Percentiles rank a stretch among this genome's conserved stretches.
Evolutionary conservation across 495 filamentous ascomycete species (phyloP).

Genomic region (Umbilicaria muhlenbergii): DNA sequence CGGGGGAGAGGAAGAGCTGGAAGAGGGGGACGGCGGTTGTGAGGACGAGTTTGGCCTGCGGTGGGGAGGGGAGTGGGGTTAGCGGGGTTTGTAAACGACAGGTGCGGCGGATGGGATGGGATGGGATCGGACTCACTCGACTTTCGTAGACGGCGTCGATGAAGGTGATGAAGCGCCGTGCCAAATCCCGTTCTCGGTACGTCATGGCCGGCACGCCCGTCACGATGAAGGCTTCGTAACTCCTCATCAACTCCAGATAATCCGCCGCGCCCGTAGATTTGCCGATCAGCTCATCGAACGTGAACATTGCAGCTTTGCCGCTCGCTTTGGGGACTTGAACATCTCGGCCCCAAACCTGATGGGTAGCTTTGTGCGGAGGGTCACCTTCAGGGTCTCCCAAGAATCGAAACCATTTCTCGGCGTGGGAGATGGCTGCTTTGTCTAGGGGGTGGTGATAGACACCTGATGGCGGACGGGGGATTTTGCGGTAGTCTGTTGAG

Average conservation of each 20-base stretch:
- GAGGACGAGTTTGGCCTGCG: constrained; percentile 79
- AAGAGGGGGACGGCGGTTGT: constrained; percentile 72
- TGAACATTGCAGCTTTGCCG: constrained; percentile 76
- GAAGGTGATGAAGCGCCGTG: constrained; percentile 89
- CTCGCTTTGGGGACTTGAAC: constrained; percentile 78
- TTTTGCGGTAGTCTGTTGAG: constrained; percentile 91
- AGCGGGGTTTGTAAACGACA: neutral
- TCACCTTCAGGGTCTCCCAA: constrained; percentile 68
- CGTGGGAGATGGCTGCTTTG: constrained; percentile 58
- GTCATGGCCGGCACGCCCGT: constrained; percentile 90
- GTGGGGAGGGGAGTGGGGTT: constrained; percentile 11
- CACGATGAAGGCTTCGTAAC: constrained; percentile 83
- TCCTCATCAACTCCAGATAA: constrained; percentile 81
- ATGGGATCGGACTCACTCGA: constrained; percentile 24
- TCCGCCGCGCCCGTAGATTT: constrained; percentile 80
- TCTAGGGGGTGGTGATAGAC: constrained; percentile 86
- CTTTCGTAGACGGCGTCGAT: constrained; percentile 89
- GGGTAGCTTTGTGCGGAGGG: constrained; percentile 58
- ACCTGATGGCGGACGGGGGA: constrained; percentile 80
- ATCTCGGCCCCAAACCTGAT: constrained; percentile 87
- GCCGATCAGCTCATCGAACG: constrained; percentile 79
- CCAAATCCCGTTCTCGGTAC: constrained; percentile 68
- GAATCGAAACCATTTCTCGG: constrained; percentile 88
- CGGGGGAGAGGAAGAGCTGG: constrained; percentile 74
- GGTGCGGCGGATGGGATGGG: neutral